Percentiles rank a stretch among this genome's conserved stretches.
These are phyloP conservation scores for Castanea mollissima DNA, from an alignment of 306 rosid genomes.

Conservation along the genomic window DNA sequence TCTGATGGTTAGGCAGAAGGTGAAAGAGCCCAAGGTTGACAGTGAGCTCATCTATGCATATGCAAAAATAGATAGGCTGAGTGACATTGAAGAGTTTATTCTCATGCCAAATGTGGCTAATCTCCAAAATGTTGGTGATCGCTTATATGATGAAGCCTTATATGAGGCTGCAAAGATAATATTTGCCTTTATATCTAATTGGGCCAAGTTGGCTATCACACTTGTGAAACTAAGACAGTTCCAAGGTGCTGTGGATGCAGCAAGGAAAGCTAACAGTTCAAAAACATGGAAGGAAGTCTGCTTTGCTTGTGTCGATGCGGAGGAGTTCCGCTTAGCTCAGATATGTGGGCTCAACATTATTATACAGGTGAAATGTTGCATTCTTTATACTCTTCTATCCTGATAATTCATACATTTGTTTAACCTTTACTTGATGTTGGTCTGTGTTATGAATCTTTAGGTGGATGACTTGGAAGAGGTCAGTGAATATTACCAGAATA, in stretches of 20 bases:
- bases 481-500: conserved; percentile 96
- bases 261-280: conserved; percentile 97
- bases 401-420: background rate
- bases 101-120: conserved; percentile 99
- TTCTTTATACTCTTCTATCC: conserved; percentile 1
- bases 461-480: conserved; percentile 99
- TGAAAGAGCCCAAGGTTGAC: conserved; percentile 96
- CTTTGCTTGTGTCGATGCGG: conserved; percentile 99
- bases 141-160: conserved; percentile 85
- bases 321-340: conserved; percentile 99
- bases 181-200: conserved; percentile 89
- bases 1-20: conserved; percentile 96
- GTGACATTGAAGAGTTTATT: conserved; percentile 96
- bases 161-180: conserved; percentile 98
- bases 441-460: conserved; percentile 38
- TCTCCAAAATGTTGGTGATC: conserved; percentile 96
- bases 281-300: conserved; percentile 99
- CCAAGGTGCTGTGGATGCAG: conserved; percentile 99
- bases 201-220: conserved; percentile 97
- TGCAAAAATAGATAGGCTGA: conserved; percentile 93
- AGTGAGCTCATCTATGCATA: conserved; percentile 98
- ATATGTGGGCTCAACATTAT: conserved; percentile 98
- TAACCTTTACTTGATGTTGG: conserved; percentile 3
- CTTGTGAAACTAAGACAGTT: conserved; percentile 92
- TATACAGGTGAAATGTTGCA: conserved; percentile 60